These are phyloP conservation scores for Panicum hallii DNA, from an alignment of 202 grass and related monocot genomes.

Conservation along the genomic window DNA sequence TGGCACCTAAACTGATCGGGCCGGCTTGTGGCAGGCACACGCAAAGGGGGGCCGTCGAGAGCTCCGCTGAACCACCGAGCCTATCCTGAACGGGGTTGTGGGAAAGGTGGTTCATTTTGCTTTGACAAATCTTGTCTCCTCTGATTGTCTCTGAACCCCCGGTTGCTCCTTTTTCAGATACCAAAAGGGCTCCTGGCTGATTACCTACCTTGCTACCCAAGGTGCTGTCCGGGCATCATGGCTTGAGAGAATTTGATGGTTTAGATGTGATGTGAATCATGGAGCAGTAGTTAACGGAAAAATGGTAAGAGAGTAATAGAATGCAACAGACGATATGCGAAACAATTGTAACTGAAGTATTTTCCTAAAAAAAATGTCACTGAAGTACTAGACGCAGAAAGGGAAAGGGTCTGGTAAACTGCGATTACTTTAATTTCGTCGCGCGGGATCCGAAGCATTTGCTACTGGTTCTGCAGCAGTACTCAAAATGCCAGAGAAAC, in stretches of 20 bases:
- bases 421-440: too few relatives aligned
- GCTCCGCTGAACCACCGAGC: neutral
- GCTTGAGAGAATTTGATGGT: neutral
- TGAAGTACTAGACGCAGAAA: too few relatives aligned
- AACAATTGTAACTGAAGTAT: too few relatives aligned
- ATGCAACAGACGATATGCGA: too few relatives aligned
- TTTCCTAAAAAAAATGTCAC: too few relatives aligned
- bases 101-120: neutral
- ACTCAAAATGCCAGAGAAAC: too few relatives aligned
- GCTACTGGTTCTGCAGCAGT: too few relatives aligned
- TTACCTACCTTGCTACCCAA: neutral
- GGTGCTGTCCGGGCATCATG: neutral
- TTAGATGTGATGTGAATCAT: neutral
- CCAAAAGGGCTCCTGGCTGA: neutral
- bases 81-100: neutral
- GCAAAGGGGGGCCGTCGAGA: neutral
- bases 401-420: too few relatives aligned
- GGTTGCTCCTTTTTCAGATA: neutral
- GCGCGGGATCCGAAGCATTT: too few relatives aligned
- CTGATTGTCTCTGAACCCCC: neutral
- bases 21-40: slow-evolving; percentile 45
- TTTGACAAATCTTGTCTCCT: neutral
- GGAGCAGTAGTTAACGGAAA: too few relatives aligned
- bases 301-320: too few relatives aligned
- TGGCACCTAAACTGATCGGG: slow-evolving; percentile 10